Conservation (phyloP, 2,329 filamentous ascomycete species). For the Cladosporium sp. region DNA sequence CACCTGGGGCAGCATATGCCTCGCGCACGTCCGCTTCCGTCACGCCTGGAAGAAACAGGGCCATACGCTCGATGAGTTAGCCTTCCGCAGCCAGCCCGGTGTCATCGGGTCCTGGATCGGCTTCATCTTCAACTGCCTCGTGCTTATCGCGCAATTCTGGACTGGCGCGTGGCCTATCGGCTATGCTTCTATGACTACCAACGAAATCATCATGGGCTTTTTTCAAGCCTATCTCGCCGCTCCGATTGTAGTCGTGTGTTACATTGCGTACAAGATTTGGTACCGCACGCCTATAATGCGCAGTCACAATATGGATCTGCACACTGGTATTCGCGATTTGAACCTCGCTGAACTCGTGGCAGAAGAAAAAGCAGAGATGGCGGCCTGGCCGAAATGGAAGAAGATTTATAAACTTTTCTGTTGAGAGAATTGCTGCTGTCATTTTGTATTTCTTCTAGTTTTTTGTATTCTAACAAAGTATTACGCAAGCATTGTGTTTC, state of each 20-base stretch:
- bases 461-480: too few species aligned
- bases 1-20: conserved; percentile 78
- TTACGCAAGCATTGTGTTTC: background rate
- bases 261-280: conserved; percentile 30
- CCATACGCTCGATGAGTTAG: conserved; percentile 60
- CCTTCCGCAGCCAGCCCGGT: conserved; percentile 54
- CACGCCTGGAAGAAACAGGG: conserved; percentile 65
- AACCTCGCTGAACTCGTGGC: conserved; percentile 73
- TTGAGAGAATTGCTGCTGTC: too few species aligned
- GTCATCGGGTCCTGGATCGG: conserved; percentile 60
- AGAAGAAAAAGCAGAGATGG: conserved; percentile 72
- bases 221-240: conserved; percentile 32
- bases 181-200: conserved; percentile 18
- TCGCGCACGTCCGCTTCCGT: conserved; percentile 91
- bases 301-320: conserved; percentile 73
- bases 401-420: conserved; percentile 47
- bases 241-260: conserved; percentile 30
- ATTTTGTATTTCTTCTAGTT: too few species aligned
- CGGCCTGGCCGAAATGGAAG: conserved; percentile 46
- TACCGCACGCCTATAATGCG: conserved; percentile 49
- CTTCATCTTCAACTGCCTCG: conserved; percentile 47
- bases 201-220: conserved; percentile 21
- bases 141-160: conserved; percentile 45
- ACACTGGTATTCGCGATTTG: conserved; percentile 78
- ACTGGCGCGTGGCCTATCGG: conserved; percentile 20